phyloP scores from a whole-genome alignment of 345 rosid species.

The Hibiscus syriacus region DNA sequence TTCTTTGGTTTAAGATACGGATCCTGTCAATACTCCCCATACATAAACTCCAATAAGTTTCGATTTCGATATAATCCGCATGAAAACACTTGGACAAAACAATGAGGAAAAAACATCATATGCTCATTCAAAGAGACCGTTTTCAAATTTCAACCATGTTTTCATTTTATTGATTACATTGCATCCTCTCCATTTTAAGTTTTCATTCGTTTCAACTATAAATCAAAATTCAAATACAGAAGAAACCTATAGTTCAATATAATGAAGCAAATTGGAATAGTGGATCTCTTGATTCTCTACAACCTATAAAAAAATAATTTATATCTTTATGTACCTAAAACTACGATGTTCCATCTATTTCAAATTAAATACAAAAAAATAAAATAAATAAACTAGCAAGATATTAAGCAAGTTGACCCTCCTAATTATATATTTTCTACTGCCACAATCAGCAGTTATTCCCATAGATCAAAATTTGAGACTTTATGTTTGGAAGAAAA shows the following conservation, averaged over 20 bases:
- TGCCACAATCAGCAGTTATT: background rate
- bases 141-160: background rate
- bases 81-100: background rate
- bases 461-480: background rate
- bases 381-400: no score
- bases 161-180: background rate
- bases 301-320: background rate
- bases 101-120: background rate
- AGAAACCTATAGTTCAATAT: background rate
- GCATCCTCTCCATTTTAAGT: background rate
- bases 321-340: no score
- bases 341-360: background rate
- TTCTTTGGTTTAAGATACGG: constrained; percentile 31
- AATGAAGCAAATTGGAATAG: background rate
- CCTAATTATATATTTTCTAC: background rate
- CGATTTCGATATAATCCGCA: background rate
- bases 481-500: background rate
- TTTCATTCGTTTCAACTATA: background rate
- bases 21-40: constrained; percentile 34
- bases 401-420: background rate
- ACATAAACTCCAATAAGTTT: no score
- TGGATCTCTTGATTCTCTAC: background rate
- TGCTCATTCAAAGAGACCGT: background rate
- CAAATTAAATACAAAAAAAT: background rate
- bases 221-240: background rate